Percentiles rank a stretch among this genome's conserved stretches.
Evolutionary conservation across 2,329 filamentous ascomycete species (phyloP).

Genomic region (Stagonosporopsis vannaccii): DNA sequence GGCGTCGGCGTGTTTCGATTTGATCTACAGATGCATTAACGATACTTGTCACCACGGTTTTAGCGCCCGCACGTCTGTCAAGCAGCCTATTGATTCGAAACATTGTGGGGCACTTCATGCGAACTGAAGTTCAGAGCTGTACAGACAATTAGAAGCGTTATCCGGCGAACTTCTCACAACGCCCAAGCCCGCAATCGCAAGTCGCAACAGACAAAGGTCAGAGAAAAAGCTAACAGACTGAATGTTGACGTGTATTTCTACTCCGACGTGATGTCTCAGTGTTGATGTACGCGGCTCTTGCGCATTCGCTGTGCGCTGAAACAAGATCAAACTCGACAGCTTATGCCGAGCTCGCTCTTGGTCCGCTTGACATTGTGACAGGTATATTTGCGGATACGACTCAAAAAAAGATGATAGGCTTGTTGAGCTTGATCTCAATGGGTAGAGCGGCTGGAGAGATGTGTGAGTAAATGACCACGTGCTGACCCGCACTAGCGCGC

Average conservation of each 20-base stretch:
- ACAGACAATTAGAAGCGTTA: background rate
- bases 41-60: background rate
- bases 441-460: background rate
- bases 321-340: conserved; percentile 13
- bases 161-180: background rate
- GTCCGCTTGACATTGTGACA: background rate
- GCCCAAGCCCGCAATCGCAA: background rate
- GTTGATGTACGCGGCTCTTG: conserved; percentile 1
- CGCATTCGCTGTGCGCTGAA: conserved; percentile 4
- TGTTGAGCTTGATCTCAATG: background rate
- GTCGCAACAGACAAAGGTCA: background rate
- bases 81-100: conserved; percentile 8
- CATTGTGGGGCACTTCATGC: background rate
- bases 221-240: background rate
- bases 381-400: background rate
- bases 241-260: background rate
- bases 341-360: conserved; percentile 4
- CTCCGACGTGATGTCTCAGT: background rate
- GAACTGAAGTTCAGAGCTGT: background rate
- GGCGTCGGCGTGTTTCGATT: background rate
- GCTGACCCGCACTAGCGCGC: conserved; percentile 10
- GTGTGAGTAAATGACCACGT: background rate
- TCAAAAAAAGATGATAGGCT: background rate
- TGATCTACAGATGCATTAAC: background rate
- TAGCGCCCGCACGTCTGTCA: background rate